Base-by-base conservation (phyloP, 179 eudicot species). In the Spergularia azorica region DNA sequence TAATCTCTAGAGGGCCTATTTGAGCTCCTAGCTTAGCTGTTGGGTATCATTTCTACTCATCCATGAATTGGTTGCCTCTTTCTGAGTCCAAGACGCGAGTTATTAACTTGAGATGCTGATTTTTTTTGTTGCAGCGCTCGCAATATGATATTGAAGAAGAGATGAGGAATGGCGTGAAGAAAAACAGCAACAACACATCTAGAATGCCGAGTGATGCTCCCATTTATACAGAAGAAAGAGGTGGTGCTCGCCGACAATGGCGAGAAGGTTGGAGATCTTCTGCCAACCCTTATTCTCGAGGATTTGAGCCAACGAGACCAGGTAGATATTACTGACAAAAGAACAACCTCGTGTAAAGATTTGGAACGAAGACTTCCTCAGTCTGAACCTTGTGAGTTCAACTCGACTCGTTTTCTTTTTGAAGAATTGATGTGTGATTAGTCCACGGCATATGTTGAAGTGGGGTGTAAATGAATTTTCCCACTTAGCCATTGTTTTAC, bases 61-160 rank as follows among this genome's bases (percentile, higher is more conserved):
- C 9, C 32, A 16, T 70, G 57, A 48, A 55, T 70, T 26, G 41
- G 7, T 70, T 13, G n/a, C 9, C 54, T 72, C 8, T 11, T 58
- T 58, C 51, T 41, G 15, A 11, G 38, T 38, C 15, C 50, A 39
- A 38, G 50, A 43, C n/a, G 2, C 18, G 1, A 65, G 14, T 52
- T 73, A 0, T 57, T 46, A 15, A 18, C 67, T 18, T 66, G 20
- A 43, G 67, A 18, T 43, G 9, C 17, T 60, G 11, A 9, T 36
- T 0, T 74, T 64, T 15, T 14, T 15, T 14, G 69, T 81, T 69
- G 63, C 86, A 92, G 97, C 87, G 96, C 11, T 79, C 79, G 10
- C 84, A 79, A 62, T 89, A 92, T 64, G 90, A 91, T 67, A 76
- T 76, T n/a, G 89, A 92, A 65, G 96, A 91, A 83, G 97, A 89